Evolutionary conservation across 2,329 filamentous ascomycete species (phyloP).

Genomic region (Exophiala mesophila): DNA sequence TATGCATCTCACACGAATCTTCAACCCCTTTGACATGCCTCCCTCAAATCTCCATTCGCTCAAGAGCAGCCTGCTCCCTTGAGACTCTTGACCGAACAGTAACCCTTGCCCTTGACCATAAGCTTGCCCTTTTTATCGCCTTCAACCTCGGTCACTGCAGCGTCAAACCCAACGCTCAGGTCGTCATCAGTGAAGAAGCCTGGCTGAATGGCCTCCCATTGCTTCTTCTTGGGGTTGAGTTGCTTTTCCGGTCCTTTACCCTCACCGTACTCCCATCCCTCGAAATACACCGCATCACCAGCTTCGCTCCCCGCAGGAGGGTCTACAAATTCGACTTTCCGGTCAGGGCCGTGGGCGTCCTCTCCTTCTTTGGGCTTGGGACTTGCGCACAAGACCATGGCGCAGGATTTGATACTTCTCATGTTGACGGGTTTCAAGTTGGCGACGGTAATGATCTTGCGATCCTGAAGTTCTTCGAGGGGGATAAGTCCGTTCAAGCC

Average conservation of each 20-base stretch:
- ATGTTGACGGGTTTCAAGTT: slow-evolving; percentile 99
- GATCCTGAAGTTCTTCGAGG: slow-evolving; percentile 91
- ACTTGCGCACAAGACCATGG: slow-evolving; percentile 95
- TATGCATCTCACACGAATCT: too few species aligned
- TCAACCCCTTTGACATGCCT: too few species aligned
- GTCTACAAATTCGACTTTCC: slow-evolving; percentile 73
- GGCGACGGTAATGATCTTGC: slow-evolving; percentile 91
- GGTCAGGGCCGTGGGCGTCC: slow-evolving; percentile 74
- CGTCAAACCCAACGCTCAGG: slow-evolving; percentile 83
- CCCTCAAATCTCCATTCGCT: too few species aligned
- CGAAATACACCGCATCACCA: slow-evolving; percentile 85
- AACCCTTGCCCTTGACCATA: slow-evolving; percentile 66
- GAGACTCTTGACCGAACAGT: slow-evolving; percentile 78
- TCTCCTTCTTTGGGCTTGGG: slow-evolving; percentile 71
- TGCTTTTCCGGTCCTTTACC: slow-evolving; percentile 65
- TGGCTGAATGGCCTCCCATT: slow-evolving; percentile 95
- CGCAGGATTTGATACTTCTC: slow-evolving; percentile 74
- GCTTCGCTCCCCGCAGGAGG: slow-evolving; percentile 74
- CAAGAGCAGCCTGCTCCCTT: too few species aligned
- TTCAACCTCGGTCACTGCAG: slow-evolving; percentile 66
- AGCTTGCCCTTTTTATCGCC: slow-evolving; percentile 58
- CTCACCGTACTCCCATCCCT: slow-evolving; percentile 81
- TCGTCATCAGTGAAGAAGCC: slow-evolving; percentile 84
- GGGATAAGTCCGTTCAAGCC: slow-evolving; percentile 90
- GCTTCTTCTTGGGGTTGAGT: slow-evolving; percentile 98